Percentiles rank a stretch among this genome's conserved stretches.
Conservation (phyloP, 768 basidiomycete genomes). For the Amanita phalloides region DNA sequence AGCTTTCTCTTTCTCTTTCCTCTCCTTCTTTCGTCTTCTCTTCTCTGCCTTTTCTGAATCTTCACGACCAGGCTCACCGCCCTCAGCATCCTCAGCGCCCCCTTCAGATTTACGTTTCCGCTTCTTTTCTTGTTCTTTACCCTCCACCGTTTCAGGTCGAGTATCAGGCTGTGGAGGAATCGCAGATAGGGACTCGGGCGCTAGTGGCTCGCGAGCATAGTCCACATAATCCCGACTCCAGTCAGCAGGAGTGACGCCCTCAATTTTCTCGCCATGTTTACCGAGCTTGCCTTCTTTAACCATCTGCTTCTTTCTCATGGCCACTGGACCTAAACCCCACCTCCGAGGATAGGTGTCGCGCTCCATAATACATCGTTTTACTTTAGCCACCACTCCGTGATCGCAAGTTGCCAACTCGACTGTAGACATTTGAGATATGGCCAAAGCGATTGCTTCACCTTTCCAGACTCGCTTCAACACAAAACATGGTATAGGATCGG, state of each 20-base stretch:
- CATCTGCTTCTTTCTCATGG: slow-evolving; percentile 96
- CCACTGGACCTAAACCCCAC: slow-evolving; percentile 98
- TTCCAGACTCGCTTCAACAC: slow-evolving; percentile 2
- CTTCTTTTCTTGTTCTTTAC: slow-evolving; percentile 43
- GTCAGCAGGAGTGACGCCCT: slow-evolving; percentile 77
- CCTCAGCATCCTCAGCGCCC: slow-evolving; percentile 22
- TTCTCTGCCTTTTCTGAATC: slow-evolving; percentile 44
- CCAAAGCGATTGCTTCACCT: slow-evolving; percentile 92
- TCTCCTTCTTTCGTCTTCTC: slow-evolving; percentile 53
- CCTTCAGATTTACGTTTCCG: slow-evolving; percentile 70
- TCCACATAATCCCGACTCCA: slow-evolving; percentile 95
- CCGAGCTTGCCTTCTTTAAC: slow-evolving; percentile 96
- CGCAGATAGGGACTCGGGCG: background rate
- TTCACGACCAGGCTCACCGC: slow-evolving; percentile 21
- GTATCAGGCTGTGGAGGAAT: background rate
- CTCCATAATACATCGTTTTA: slow-evolving; percentile 99
- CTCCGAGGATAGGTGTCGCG: slow-evolving; percentile 95
- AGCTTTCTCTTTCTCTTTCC: slow-evolving; percentile 39
- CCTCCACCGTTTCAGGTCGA: slow-evolving; percentile 23
- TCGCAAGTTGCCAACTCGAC: slow-evolving; percentile 97
- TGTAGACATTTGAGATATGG: slow-evolving; percentile 96
- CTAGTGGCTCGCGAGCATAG: slow-evolving; percentile 58
- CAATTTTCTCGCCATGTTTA: slow-evolving; percentile 86
- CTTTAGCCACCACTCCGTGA: slow-evolving; percentile 97
- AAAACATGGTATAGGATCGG: slow-evolving; percentile 2